Evolutionary conservation across 805 yeast species (phyloP), one percentile per base, ranked within the genome.

Genomic region (Wickerhamiella spandovensis): DNA sequence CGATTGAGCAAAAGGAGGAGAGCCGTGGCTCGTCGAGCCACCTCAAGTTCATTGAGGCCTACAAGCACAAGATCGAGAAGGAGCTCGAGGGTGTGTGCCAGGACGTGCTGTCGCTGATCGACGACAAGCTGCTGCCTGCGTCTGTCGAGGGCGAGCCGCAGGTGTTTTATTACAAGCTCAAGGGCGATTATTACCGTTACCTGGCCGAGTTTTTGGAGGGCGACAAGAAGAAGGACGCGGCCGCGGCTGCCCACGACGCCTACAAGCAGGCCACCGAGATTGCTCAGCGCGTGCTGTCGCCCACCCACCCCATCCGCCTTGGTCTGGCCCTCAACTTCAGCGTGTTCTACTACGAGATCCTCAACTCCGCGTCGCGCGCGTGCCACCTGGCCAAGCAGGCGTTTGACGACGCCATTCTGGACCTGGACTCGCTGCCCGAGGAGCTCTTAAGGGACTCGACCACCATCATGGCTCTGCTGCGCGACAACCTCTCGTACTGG

Each of bases 131-230:
- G 70, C 87, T 90, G 64, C 89, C 96, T 60, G 76, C 90, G 56
- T 97, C 97, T 56, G 86, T 83, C 67, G 80, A 95, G 58, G 97
- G 97, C 64, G 98, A 92, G 74, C 88, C 96, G 48, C 88, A 90
- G 77, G 97, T 90, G 51, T 90, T 90, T 72, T 90, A 90, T 78
- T 88, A 86, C 76, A 90, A 90, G 79, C 90, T 90, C 97, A 90
- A 90, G 76, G 98, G 97, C 77, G 98, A 90, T 72, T 90, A 90
- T 77, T 95, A 89, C 77, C 95, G 98, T 77, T 90, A 90, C 72
- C 78, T 90, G 73, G 97, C 97, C 56, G 98, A 90, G 75, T 92
- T 90, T 66, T 90, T 97, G 56, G 77, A 81, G 62, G 80, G 85
- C 58, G 97, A 88, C 61, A 84, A 82, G 72, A 85, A 96, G 69